Evolutionary conservation across 805 yeast species (phyloP), one percentile per base, ranked within the genome.

Genomic region (Myxozyma lipomycoides): DNA sequence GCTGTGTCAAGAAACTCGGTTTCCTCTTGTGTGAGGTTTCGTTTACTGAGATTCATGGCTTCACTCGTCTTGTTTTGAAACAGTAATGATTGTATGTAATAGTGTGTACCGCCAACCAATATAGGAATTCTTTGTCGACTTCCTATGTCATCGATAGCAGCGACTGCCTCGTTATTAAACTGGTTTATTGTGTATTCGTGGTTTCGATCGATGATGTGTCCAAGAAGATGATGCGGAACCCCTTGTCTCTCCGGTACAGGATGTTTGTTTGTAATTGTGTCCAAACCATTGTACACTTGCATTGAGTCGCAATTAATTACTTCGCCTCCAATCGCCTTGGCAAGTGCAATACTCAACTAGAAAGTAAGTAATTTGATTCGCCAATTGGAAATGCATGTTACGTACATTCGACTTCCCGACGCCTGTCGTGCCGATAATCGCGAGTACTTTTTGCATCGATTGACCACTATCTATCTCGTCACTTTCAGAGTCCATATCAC

Each of bases 61-160:
- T 12, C 32, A 7, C 32, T 12, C 0, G 86, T 82, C 51, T 79
- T 81, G 61, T 88, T 86, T 36, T 77, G 73, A 64, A 90, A 86
- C 6, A 87, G 64, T 5, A 91, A 65, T 6, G 86, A 80, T 67
- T 86, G 96, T 34, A 88, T 71, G 64, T 93, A 93, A 66, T 93
- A 93, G 64, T 90, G 97, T 0, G 98, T 93, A 0, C 98, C 98
- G 3, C 98, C 98, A 1, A 93, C 93, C 0, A 93, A 66, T 2
- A 93, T 85, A 0, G 98, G 97, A 1, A 84, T 60, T 61, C 88
- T 89, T 0, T 86, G 86, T 19, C 84, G 64, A 0, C 64, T 48
- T 52, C 82, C 83, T 9, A 91, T 82, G 28, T 81, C 85, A 0
- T 77, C 75, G 5, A 90, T 55, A 40, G 53, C 74, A 0, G 56